Evolutionary conservation across 352 stramenopile species (phyloP).

Genomic region (Phytopythium cucurbitacearum): DNA sequence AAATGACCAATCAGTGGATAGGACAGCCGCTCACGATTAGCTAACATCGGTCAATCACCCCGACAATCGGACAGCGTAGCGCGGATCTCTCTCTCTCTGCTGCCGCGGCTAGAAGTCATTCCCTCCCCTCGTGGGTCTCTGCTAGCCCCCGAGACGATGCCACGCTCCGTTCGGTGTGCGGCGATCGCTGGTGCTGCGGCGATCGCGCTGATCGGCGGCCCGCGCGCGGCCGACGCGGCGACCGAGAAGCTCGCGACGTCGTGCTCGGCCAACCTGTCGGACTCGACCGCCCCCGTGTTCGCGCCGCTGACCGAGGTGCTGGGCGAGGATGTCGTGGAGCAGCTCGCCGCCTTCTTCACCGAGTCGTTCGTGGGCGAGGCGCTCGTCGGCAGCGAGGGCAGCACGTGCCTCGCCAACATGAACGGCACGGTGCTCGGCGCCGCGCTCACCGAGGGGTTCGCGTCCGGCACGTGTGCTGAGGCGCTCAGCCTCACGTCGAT

Average conservation of each 20-base stretch:
- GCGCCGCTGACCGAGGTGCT: conserved; percentile 18
- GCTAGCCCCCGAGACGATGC: too few relatives aligned
- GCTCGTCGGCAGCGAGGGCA: conserved; percentile 35
- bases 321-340: conserved; percentile 13
- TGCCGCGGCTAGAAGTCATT: too few relatives aligned
- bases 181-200: conserved; percentile 7
- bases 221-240: conserved; percentile 7
- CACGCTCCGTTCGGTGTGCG: background rate
- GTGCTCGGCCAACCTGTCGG: conserved; percentile 21
- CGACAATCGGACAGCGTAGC: too few relatives aligned
- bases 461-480: conserved; percentile 27
- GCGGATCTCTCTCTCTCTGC: too few relatives aligned
- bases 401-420: conserved; percentile 56
- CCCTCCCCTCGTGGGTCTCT: background rate
- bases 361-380: conserved; percentile 25
- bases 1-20: too few relatives aligned
- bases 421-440: conserved; percentile 42
- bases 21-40: too few relatives aligned
- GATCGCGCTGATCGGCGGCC: background rate
- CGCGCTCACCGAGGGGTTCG: conserved; percentile 24
- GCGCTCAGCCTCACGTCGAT: conserved; percentile 30
- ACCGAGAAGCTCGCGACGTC: conserved; percentile 21
- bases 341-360: conserved; percentile 23
- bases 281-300: conserved; percentile 21
- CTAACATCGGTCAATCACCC: too few relatives aligned